Evolutionary conservation across 2,329 filamentous ascomycete species (phyloP).

Genomic region (Pseudogymnoascus pannorum): DNA sequence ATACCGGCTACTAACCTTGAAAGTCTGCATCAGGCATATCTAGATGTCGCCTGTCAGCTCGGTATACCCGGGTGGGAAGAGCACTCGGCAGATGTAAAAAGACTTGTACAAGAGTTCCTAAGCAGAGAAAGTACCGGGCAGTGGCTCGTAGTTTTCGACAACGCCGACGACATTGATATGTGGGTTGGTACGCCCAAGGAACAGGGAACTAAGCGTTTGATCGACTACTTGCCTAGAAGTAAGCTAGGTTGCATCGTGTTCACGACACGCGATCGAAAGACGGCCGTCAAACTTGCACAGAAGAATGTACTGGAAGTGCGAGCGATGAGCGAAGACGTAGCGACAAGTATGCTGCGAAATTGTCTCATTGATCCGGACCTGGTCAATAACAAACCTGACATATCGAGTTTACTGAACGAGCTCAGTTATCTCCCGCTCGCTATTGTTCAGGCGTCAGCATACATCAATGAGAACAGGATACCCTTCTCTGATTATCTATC

Average conservation of each 20-base stretch:
- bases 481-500: slow-evolving; percentile 29
- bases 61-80: slow-evolving; percentile 14
- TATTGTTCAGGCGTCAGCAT: slow-evolving; percentile 35
- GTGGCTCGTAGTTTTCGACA: slow-evolving; percentile 38
- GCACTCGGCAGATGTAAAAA: slow-evolving; percentile 13
- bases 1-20: slow-evolving; percentile 33
- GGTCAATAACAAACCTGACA: slow-evolving; percentile 12
- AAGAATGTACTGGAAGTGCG: slow-evolving; percentile 26
- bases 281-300: slow-evolving; percentile 24
- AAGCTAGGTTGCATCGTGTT: slow-evolving; percentile 30
- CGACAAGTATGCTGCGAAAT: slow-evolving; percentile 24
- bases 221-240: slow-evolving; percentile 30
- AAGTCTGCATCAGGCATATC: slow-evolving; percentile 35
- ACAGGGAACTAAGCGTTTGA: slow-evolving; percentile 15
- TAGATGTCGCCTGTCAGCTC: slow-evolving; percentile 29
- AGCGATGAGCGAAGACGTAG: slow-evolving; percentile 27
- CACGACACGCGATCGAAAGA: slow-evolving; percentile 32
- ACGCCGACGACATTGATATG: slow-evolving; percentile 33
- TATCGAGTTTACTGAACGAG: slow-evolving; percentile 23
- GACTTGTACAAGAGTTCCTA: slow-evolving; percentile 13
- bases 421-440: slow-evolving; percentile 35
- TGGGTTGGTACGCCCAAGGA: slow-evolving; percentile 13
- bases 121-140: slow-evolving; percentile 21
- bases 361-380: slow-evolving; percentile 17
- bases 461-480: slow-evolving; percentile 29